A percentile compares a stretch with the other conserved stretches of the same genome.
Evolutionary conservation across 257 asterid genomes (phyloP).

Genomic region (Solanum microdontum): DNA sequence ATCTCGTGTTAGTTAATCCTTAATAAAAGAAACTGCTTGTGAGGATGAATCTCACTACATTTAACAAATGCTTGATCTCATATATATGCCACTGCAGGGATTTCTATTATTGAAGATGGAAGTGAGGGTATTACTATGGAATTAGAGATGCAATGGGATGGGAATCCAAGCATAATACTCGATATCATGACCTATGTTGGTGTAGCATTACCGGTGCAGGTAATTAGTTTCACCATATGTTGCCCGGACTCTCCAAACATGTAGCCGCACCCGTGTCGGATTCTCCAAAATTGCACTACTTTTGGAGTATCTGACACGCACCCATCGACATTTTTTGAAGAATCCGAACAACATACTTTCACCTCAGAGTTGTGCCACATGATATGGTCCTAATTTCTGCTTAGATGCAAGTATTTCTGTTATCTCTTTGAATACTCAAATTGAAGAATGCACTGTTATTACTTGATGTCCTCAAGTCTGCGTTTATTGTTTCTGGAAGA

Average conservation of each 20-base stretch:
- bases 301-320: background rate
- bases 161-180: conserved; percentile 75
- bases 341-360: background rate
- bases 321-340: background rate
- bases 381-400: background rate
- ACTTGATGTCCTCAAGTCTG: background rate
- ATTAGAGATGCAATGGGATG: conserved; percentile 96
- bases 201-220: conserved; percentile 83
- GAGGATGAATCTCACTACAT: background rate
- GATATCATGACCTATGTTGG: conserved; percentile 85
- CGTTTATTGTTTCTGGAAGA: background rate
- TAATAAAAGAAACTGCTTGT: background rate
- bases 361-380: background rate
- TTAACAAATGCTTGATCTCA: background rate
- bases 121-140: conserved; percentile 67
- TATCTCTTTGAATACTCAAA: background rate
- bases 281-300: background rate
- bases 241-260: background rate
- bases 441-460: background rate
- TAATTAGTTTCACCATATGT: background rate
- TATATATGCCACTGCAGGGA: conserved; percentile 29
- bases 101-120: conserved; percentile 48
- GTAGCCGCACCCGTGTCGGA: background rate
- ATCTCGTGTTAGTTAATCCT: background rate
- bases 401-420: background rate